Evolutionary conservation across 768 basidiomycete species (phyloP).

Genomic region (Leucosporidium yakuticum): DNA sequence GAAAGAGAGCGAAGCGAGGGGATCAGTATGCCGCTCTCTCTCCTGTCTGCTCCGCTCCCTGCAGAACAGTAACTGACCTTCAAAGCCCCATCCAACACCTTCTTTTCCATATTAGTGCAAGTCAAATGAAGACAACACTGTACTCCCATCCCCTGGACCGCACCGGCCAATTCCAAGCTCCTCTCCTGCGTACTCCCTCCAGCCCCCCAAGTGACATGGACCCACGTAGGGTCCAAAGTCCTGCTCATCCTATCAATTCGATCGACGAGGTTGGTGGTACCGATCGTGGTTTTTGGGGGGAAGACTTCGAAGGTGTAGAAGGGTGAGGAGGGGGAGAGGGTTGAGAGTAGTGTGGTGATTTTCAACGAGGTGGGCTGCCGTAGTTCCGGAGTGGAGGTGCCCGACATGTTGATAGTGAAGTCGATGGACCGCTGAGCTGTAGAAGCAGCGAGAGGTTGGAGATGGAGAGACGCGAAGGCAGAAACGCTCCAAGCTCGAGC

Average conservation of each 20-base stretch:
- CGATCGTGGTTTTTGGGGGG: conserved; percentile 81
- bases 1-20: neutral
- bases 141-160: conserved; percentile 75
- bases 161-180: conserved; percentile 74
- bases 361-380: conserved; percentile 43
- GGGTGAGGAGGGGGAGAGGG: conserved; percentile 50
- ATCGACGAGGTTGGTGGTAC: conserved; percentile 81
- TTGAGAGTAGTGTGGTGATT: conserved; percentile 61
- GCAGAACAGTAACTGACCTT: conserved; percentile 56
- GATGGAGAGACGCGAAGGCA: too few species aligned
- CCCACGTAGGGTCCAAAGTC: conserved; percentile 68
- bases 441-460: too few species aligned
- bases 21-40: neutral
- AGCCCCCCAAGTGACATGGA: conserved; percentile 96
- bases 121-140: conserved; percentile 99
- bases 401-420: too few species aligned
- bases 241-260: conserved; percentile 73
- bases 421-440: too few species aligned
- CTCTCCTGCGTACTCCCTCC: conserved; percentile 86
- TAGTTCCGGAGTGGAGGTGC: too few species aligned
- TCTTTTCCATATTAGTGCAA: conserved; percentile 96
- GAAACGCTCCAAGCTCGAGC: too few species aligned
- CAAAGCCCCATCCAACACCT: conserved; percentile 88
- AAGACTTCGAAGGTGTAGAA: conserved; percentile 94
- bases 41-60: neutral